Conservation (phyloP, 176 grass and related monocot genomes). For the Carex kokanica region DNA sequence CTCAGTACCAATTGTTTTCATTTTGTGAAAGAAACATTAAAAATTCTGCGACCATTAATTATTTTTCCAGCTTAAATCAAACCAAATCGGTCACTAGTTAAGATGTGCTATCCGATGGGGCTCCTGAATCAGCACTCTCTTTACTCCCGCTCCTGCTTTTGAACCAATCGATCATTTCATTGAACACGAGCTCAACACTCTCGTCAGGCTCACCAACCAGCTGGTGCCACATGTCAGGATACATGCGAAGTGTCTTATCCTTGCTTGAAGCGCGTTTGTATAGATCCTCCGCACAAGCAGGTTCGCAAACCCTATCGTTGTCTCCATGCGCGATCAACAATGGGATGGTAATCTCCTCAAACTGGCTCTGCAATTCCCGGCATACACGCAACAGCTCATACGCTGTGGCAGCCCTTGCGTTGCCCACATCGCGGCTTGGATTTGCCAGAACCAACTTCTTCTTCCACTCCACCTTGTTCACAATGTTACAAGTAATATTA, state of each 20-base stretch:
- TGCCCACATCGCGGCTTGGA: conserved; percentile 42
- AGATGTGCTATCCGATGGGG: neutral
- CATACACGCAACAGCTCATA: conserved; percentile 77
- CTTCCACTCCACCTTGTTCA: conserved; percentile 70
- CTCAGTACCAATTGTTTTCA: neutral
- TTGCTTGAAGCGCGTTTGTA: conserved; percentile 45
- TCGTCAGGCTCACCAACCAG: conserved; percentile 80
- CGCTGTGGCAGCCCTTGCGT: conserved; percentile 60
- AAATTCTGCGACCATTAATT: neutral
- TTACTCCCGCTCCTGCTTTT: conserved; percentile 23
- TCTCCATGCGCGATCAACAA: conserved; percentile 67
- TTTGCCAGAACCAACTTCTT: conserved; percentile 47
- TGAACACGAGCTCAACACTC: conserved; percentile 69
- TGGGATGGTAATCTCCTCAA: conserved; percentile 65
- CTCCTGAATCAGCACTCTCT: conserved; percentile 6
- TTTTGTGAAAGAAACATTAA: neutral
- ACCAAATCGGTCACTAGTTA: neutral
- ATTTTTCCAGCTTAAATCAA: neutral
- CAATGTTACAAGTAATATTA: neutral
- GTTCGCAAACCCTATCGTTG: conserved; percentile 71
- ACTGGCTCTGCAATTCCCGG: conserved; percentile 56
- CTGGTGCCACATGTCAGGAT: conserved; percentile 91
- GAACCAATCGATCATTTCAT: conserved; percentile 67
- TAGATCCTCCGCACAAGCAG: conserved; percentile 68
- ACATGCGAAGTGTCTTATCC: conserved; percentile 70